Base-by-base conservation (phyloP, 768 basidiomycete genomes). In the Paxillus ammoniavirescens region DNA sequence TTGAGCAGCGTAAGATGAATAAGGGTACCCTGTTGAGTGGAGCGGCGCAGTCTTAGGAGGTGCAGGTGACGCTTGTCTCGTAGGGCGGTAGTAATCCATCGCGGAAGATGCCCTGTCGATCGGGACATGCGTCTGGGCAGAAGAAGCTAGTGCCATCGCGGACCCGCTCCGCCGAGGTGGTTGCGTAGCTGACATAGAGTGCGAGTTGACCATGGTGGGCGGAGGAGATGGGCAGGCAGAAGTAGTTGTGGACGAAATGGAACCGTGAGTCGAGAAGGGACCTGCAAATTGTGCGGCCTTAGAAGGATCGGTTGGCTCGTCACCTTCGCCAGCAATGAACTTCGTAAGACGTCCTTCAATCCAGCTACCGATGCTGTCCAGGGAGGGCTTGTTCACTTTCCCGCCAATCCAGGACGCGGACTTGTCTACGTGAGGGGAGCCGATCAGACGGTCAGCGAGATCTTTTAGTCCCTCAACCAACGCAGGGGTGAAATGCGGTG, bases 251-350 rank as follows among this genome's bases (percentile, higher is more conserved):
- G 95, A 91, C 3, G 95, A 90, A 54, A 99, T 96, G 6, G 91
- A 86, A 58, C 89, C 93, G 72, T 90, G 98, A 61, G 93, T 92
- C 26, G 93, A 84, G 72, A 98, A 98, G 8, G 96, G 91, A 4
- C 95, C 96, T 5, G 81, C 71, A 61, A 73, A 75, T 46, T 76
- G 73, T 45, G 69, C 68, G 14, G 70, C 56, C 49, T 73, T 75
- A 41, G 59, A 65, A 1, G 61, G 48, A 6, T 75, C 70, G 33
- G 36, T 64, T 10, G 79, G 67, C 31, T 72, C 69, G 37, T 89
- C 89, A n/a, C 77, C 81, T 48, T 97, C 94, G 2, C 96, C 97
- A 8, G 95, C 91, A 55, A 99, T 93, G 61, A 99, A 86, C 65
- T 95, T 95, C 14, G 93, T 93, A 64, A 99, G 83, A 15, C 89